Base-by-base conservation (phyloP, 1,284 basidiomycete genomes). In the Ceratobasidium sp. region DNA sequence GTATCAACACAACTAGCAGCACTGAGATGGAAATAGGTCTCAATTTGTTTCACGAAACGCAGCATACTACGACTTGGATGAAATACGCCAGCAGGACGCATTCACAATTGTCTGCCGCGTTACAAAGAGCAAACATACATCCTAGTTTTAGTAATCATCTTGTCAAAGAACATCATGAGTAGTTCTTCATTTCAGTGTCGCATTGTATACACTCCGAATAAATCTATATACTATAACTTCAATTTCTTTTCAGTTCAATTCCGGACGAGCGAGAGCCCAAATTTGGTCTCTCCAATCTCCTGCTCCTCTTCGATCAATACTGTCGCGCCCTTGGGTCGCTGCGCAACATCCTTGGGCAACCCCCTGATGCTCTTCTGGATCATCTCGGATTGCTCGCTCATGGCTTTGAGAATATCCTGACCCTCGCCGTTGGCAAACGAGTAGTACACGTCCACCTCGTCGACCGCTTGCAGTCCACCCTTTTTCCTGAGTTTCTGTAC, bases 401-500 rank as follows among this genome's bases (percentile, higher is more conserved):
- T 86, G n/a, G 82, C 80, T 29, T 88, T 80, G 71, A 98, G 78
- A 40, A 76, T 69, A 34, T 89, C 89, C 34, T 81, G 80, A 15
- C 90, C 88, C 31, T 84, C 77, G 20, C 87, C 90, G 15, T 85
- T 83, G 75, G 91, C 89, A 77, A 97, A 93, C 70, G 80, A 81
- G 82, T 96, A 96, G 81, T 90, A 96, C 47, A 98, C 87, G 69
- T 94, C 86, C 49, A 98, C 89, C 77, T 97, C 94, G 78, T 99
- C 97, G 12, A 94, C 96, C 29, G 95, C 90, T 78, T 95, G 93
- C 73, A 99, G 82, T 1, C 95, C 94, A 1, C 94, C 95, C 79
- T 95, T 94, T 82, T 99, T 99, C 73, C 97, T 86, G 73, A 98
- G 82, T 77, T 95, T 94, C 83, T 99, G 97, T 56, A 99, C 91